A percentile compares a stretch with the other conserved stretches of the same genome.
Conservation (phyloP, 1,139 yeast genomes). For the Debaryomyces fabryi region DNA sequence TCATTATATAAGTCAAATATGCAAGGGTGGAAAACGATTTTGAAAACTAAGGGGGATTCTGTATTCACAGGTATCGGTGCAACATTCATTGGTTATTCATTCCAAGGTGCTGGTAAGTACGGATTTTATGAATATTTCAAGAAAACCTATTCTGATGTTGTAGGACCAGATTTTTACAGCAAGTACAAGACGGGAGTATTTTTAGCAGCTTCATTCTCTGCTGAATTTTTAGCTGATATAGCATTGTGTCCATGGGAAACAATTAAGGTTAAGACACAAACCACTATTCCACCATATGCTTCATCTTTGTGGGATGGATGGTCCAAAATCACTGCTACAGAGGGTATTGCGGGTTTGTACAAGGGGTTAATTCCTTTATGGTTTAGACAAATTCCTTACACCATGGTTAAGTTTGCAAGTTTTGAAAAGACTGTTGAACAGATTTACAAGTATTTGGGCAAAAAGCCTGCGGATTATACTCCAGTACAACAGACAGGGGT, state of each 20-base stretch:
- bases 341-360: slow-evolving; percentile 75
- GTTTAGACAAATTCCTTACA: slow-evolving; percentile 95
- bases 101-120: slow-evolving; percentile 96
- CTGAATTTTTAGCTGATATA: slow-evolving; percentile 89
- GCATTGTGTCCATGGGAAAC: slow-evolving; percentile 93
- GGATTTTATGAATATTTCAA: slow-evolving; percentile 93
- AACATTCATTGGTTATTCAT: slow-evolving; percentile 84
- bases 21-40: slow-evolving; percentile 76
- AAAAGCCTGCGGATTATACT: slow-evolving; percentile 42
- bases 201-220: slow-evolving; percentile 86
- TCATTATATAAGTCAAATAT: slow-evolving; percentile 69
- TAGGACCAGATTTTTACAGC: slow-evolving; percentile 65
- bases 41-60: slow-evolving; percentile 75
- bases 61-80: slow-evolving; percentile 89
- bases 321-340: slow-evolving; percentile 63
- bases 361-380: slow-evolving; percentile 89
- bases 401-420: slow-evolving; percentile 93
- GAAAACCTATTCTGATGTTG: slow-evolving; percentile 66
- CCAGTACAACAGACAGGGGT: slow-evolving; percentile 83
- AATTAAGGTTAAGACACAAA: slow-evolving; percentile 89
- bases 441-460: slow-evolving; percentile 59
- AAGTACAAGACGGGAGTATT: slow-evolving; percentile 74
- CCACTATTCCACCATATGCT: slow-evolving; percentile 84
- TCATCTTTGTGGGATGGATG: slow-evolving; percentile 64
- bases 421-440: slow-evolving; percentile 85